phyloP scores from a whole-genome alignment of 306 rosid genomes.

The Myrica gale region DNA sequence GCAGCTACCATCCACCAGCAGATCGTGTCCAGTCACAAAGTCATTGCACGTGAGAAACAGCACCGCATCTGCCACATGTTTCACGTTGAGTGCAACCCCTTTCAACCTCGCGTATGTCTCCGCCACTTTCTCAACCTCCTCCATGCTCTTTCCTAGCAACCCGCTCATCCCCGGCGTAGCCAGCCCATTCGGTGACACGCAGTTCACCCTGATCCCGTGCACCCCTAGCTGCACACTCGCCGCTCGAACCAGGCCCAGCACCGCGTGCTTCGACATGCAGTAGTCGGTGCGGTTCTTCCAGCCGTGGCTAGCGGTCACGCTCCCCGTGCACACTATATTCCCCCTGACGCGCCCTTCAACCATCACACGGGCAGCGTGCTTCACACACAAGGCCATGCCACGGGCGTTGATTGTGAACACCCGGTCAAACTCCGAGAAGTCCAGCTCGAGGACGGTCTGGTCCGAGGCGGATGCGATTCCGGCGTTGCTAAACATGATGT shows the following conservation, averaged over 20 bases:
- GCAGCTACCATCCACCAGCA: slow-evolving; percentile 44
- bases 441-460: slow-evolving; percentile 40
- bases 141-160: not conserved
- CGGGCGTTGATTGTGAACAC: slow-evolving; percentile 29
- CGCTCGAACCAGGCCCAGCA: slow-evolving; percentile 42
- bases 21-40: slow-evolving; percentile 42
- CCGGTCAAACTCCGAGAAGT: slow-evolving; percentile 31
- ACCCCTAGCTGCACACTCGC: slow-evolving; percentile 47
- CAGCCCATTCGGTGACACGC: slow-evolving; percentile 44
- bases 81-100: slow-evolving; percentile 37
- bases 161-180: slow-evolving; percentile 36
- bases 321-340: slow-evolving; percentile 50
- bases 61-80: slow-evolving; percentile 44
- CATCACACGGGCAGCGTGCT: slow-evolving; percentile 56
- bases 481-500: slow-evolving; percentile 66
- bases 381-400: slow-evolving; percentile 46
- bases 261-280: slow-evolving; percentile 51
- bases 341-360: slow-evolving; percentile 43
- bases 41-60: slow-evolving; percentile 38
- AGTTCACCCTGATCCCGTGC: slow-evolving; percentile 51
- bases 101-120: slow-evolving; percentile 25
- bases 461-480: slow-evolving; percentile 25
- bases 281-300: slow-evolving; percentile 15
- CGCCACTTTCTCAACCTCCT: slow-evolving; percentile 8
- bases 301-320: slow-evolving; percentile 15